Percentiles rank a stretch among this genome's conserved stretches.
phyloP scores from a whole-genome alignment of 805 yeast genomes.

The Kurtzmaniella fragi region DNA sequence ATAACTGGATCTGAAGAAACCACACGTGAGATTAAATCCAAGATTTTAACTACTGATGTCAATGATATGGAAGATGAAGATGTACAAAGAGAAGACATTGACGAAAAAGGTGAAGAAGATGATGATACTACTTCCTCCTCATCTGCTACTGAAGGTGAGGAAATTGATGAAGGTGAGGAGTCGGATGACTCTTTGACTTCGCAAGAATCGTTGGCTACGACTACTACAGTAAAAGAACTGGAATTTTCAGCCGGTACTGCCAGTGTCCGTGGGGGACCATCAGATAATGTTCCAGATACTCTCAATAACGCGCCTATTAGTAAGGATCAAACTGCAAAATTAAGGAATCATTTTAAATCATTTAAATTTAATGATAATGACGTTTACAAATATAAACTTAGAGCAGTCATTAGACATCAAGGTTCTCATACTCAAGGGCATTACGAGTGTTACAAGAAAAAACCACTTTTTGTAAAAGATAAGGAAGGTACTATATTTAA shows the following conservation, averaged over 20 bases:
- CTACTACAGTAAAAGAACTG: conserved; percentile 7
- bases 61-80: conserved; percentile 28
- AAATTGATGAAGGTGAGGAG: conserved; percentile 10
- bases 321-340: conserved; percentile 30
- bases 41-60: conserved; percentile 22
- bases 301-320: conserved; percentile 34
- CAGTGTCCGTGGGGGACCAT: conserved; percentile 6
- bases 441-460: conserved; percentile 80
- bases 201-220: conserved; percentile 11
- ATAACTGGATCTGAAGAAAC: conserved; percentile 11
- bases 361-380: conserved; percentile 38
- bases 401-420: conserved; percentile 74
- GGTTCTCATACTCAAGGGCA: conserved; percentile 91
- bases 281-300: conserved; percentile 16
- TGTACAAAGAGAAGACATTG: conserved; percentile 35
- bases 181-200: conserved; percentile 18
- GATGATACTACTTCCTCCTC: conserved; percentile 15
- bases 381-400: conserved; percentile 49
- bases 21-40: conserved; percentile 13
- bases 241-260: conserved; percentile 5
- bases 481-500: conserved; percentile 36
- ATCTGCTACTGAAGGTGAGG: conserved; percentile 10
- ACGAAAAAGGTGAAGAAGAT: conserved; percentile 26
- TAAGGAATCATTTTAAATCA: conserved; percentile 31
- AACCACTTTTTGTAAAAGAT: conserved; percentile 55